Evolutionary conservation across 2,329 filamentous ascomycete species (phyloP), one percentile per base, ranked within the genome.

Genomic region (Fusarium tupiense): DNA sequence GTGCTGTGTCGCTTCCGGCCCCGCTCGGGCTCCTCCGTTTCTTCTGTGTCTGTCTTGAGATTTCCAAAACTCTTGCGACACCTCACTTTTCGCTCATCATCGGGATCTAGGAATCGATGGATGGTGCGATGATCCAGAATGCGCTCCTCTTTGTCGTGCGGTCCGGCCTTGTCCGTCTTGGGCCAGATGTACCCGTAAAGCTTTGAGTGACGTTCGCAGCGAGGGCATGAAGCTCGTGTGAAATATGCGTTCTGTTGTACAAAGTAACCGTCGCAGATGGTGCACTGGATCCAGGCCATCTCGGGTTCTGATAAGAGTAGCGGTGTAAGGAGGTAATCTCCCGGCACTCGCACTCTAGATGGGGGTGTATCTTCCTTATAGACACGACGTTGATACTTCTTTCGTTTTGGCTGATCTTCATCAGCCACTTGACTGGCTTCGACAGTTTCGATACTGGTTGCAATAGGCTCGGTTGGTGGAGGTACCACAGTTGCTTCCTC

Each of bases 111-210:
- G 78, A 98, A 98, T 1, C 96, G 92, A 82, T 98, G 93, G 8
- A 98, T 89, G 0, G 88, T 91, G n/a, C 96, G 88, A 80, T 98
- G 95, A 80, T 98, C 96, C 68, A 96, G 87, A 2, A 97, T 86
- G 16, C 91, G 84, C 80, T 91, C 88, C 75, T 92, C 91, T 65
- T 89, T 91, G 80, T 98, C 96, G 26, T 89, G 82, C 22, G 90
- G 90, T 2, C 94, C 94, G 33, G 92, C 91, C 71, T 88, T 92
- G 68, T 98, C 93, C 1, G 96, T 98, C 85, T 99, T 98, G 11
- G 96, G 96, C 96, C 96, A 99, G 65, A 93, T 88, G 80, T 93
- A 98, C 0, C 97, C 97, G 81, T 98, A 99, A 2, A 99, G 85
- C 84, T 97, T 98, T 22, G 94, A 97, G 80, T 99, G 96, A 1